Percentiles rank a stretch among this genome's conserved stretches.
phyloP scores from a whole-genome alignment of 768 basidiomycete genomes.

The Paxillus involutus region DNA sequence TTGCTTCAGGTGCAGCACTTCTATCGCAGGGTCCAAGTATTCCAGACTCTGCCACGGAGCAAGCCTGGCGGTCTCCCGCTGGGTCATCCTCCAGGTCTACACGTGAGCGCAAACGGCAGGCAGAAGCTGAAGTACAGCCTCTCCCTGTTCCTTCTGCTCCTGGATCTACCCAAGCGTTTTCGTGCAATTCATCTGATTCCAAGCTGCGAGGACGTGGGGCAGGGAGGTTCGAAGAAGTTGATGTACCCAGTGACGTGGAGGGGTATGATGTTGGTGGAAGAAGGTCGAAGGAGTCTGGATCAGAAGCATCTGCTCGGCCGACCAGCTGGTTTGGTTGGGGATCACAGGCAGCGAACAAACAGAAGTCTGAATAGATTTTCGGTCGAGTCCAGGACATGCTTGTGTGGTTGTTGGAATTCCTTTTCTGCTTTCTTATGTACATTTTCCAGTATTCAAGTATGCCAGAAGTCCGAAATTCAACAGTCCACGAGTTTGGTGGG shows the following conservation, averaged over 20 bases:
- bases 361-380: slow-evolving; percentile 19
- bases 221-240: slow-evolving; percentile 64
- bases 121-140: slow-evolving; percentile 62
- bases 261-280: slow-evolving; percentile 47
- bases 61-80: slow-evolving; percentile 28
- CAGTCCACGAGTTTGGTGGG: too few relatives aligned
- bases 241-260: slow-evolving; percentile 70
- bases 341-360: slow-evolving; percentile 13
- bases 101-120: slow-evolving; percentile 47
- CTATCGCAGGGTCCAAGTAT: slow-evolving; percentile 51
- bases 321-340: slow-evolving; percentile 37
- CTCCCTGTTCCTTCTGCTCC: slow-evolving; percentile 31
- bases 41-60: slow-evolving; percentile 31
- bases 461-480: too few relatives aligned
- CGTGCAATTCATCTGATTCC: slow-evolving; percentile 41
- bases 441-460: background rate
- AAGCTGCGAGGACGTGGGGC: slow-evolving; percentile 47
- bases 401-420: background rate
- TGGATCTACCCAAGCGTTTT: slow-evolving; percentile 31
- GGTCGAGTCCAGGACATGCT: background rate
- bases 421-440: background rate
- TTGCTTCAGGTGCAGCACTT: slow-evolving; percentile 67
- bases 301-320: slow-evolving; percentile 27
- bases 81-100: slow-evolving; percentile 34
- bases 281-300: slow-evolving; percentile 12